Evolutionary conservation across 176 grass and related monocot genomes (phyloP), one percentile per base, ranked within the genome.

Genomic region (Poa pratensis): DNA sequence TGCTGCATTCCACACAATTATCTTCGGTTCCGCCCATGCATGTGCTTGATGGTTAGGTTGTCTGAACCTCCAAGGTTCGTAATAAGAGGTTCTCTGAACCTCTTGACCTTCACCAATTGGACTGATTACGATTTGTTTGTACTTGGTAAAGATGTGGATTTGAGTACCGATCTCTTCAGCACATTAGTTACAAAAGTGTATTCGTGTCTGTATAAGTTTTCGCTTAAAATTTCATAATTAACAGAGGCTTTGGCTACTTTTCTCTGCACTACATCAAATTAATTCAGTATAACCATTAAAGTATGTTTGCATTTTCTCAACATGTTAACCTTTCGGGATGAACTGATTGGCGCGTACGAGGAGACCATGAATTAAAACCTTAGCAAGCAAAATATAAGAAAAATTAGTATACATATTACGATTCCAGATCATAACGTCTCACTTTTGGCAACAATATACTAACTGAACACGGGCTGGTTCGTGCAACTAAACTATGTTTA

Each of bases 41-140:
- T 80, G 34, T 73, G 74, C 55, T 83, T 72, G 39, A 65, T 80
- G 48, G 82, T 66, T 79, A 65, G 45, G 55, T 84, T 84, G 57
- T 32, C 34, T 79, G 55, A 74, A 84, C 76, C 12, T 63, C 8
- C 4, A 13, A 70, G 28, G 57, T 60, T 60, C 57, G 9, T 60
- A 60, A 60, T 0, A 60, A 24, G 2, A 71, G 43, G 63, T 82
- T 90, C 30, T 28, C 30, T 77, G 51, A 71, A 86, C 78, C 5
- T 68, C 7, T 15, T 69, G 46, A 65, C 9, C n/a, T 40, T 57
- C 51, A 53, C 35, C 16, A 49, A 80, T 17, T 0, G 18, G 14
- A 50, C 6, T 26, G 39, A 60, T 5, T 9, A 59, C 32, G 26
- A 23, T 43, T 42, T 42, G n/a, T 57, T 72, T 51, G 50, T 40